These are phyloP conservation scores for Aurantiochytrium sp. DNA, from an alignment of 108 stramenopile species.

Conservation along the genomic window DNA sequence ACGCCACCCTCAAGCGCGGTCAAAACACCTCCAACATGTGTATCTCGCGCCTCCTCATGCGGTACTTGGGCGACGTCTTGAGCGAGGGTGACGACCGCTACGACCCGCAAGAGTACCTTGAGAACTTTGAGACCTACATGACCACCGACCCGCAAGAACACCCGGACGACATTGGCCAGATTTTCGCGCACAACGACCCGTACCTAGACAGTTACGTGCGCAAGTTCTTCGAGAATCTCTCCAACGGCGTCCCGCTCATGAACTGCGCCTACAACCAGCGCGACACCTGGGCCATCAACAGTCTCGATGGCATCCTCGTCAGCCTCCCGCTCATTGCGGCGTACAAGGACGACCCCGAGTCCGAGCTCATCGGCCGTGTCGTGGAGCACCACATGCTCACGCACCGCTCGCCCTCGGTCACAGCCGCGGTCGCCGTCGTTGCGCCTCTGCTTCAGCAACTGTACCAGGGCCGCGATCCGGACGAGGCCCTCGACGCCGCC, in stretches of 20 bases:
- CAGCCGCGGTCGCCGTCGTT: constrained; percentile 26
- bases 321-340: constrained; percentile 39
- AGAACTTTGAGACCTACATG: constrained; percentile 38
- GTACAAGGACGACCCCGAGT: constrained; percentile 38
- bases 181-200: constrained; percentile 39
- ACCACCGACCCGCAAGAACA: constrained; percentile 5
- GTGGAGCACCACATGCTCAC: constrained; percentile 47
- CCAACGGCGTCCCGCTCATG: constrained; percentile 22
- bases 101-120: constrained; percentile 39
- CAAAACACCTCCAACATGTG: constrained; percentile 45
- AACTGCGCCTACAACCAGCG: constrained; percentile 40
- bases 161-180: constrained; percentile 13
- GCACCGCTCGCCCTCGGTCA: constrained; percentile 35
- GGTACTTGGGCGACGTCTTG: constrained; percentile 35
- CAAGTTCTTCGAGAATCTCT: constrained; percentile 36
- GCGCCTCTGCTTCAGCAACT: constrained; percentile 35
- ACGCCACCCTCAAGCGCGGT: constrained; percentile 33
- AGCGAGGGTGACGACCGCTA: constrained; percentile 31
- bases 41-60: constrained; percentile 38
- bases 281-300: constrained; percentile 42
- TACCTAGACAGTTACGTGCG: constrained; percentile 44
- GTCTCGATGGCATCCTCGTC: constrained; percentile 40
- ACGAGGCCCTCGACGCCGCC: constrained; percentile 34
- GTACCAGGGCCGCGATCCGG: constrained; percentile 26
- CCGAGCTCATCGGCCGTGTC: constrained; percentile 36